Base-by-base conservation (phyloP, 1,284 basidiomycete genomes). In the Ceratobasidium sp. region DNA sequence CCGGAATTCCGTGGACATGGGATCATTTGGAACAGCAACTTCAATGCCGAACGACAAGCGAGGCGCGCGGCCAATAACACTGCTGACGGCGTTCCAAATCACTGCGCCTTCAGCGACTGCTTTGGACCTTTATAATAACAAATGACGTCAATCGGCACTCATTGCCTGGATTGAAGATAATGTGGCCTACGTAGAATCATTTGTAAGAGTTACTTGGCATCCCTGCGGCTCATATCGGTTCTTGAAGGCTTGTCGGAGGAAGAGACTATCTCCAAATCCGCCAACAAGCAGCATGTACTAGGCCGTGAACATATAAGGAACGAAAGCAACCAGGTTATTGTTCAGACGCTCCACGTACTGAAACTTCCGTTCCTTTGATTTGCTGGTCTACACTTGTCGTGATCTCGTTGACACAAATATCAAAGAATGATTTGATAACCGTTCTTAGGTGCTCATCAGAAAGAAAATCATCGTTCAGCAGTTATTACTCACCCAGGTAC, bases 61-160 rank as follows among this genome's bases (percentile, higher is more conserved):
- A 29, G 65, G 43, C 29, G 71, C 71, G 8, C 75, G 75, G 22
- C 48, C 54, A 39, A 41, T n/a, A 16, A 76, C 75, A 34, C 71
- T 62, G 27, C 48, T 65, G n/a, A 58, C 56, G 19, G 41, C 49
- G 41, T 61, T 65, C 75, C 75, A 76, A 14, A 76, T 74, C 22
- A 76, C 53, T 14, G 75, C 71, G 27, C 75, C 75, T 9, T 76
- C 75, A 24, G 75, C 59, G n/a, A 76, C 75, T 9, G 75, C 75
- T 43, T 76, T 76, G 5, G 75, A 73, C 16, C 75, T 75, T 54
- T 19, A 24, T 43, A 11, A 22, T 16, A 56, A 56, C 1, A 11
- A 31, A 34, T 24, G 34, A 19, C 16, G 27, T 41, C 29, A 29
- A 46, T 48, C 19, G n/a, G 19, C 16, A 48, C n/a, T 1, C 5